Evolutionary conservation across 2,329 filamentous ascomycete species (phyloP).

Genomic region (Xenoacremonium recifei): DNA sequence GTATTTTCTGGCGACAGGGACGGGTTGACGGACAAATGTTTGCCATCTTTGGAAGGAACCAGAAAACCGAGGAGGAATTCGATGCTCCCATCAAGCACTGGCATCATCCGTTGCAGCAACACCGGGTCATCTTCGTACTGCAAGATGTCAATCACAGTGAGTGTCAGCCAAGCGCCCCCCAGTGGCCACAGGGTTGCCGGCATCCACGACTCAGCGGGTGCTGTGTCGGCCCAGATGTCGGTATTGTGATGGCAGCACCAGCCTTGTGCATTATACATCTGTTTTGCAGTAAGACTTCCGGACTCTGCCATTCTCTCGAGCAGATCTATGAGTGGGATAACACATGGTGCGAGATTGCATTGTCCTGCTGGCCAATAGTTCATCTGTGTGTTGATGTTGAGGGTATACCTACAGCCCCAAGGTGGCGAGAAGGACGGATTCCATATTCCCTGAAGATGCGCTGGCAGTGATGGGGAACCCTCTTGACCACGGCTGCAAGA

Average conservation of each 20-base stretch:
- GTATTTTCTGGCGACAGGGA: constrained; percentile 26
- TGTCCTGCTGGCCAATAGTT: constrained; percentile 46
- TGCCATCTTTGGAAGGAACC: constrained; percentile 26
- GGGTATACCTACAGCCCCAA: constrained; percentile 49
- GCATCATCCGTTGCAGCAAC: constrained; percentile 21
- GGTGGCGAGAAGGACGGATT: constrained; percentile 30
- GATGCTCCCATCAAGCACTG: constrained; percentile 32
- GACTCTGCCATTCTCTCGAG: constrained; percentile 20
- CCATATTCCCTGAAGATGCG: constrained; percentile 36
- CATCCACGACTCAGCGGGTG: constrained; percentile 34
- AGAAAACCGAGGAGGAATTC: constrained; percentile 39
- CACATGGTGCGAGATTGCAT: constrained; percentile 36
- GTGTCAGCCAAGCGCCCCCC: constrained; percentile 23
- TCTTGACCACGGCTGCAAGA: constrained; percentile 21
- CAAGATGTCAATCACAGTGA: constrained; percentile 23
- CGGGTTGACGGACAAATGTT: constrained; percentile 22
- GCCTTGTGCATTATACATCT: constrained; percentile 37
- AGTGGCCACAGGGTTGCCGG: constrained; percentile 26
- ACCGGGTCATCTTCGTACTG: constrained; percentile 17
- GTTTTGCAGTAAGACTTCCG: constrained; percentile 31
- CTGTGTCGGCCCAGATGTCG: constrained; percentile 38
- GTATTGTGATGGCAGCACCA: constrained; percentile 39
- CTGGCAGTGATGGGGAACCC: constrained; percentile 23
- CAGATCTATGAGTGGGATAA: constrained; percentile 39
- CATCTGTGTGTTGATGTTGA: constrained; percentile 54